phyloP scores from a whole-genome alignment of 257 asterid genomes.

The Przewalskia tangutica region DNA sequence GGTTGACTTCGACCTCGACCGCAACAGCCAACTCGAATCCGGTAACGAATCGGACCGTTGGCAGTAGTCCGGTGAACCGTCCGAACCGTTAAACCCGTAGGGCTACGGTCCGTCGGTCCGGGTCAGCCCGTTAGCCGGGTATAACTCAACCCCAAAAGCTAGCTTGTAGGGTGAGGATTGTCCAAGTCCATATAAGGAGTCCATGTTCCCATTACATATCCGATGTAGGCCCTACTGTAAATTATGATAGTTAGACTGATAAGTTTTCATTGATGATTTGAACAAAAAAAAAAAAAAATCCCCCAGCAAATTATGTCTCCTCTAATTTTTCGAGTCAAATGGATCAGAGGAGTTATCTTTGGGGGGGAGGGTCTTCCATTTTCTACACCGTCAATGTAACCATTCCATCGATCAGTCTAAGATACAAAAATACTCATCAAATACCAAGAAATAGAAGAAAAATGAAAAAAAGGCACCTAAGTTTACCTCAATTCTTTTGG shows the following conservation, averaged over 20 bases:
- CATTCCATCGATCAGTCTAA: neutral
- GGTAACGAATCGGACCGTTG: too few relatives aligned
- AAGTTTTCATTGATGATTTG: neutral
- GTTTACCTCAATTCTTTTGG: conserved; percentile 67
- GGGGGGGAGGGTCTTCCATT: too few relatives aligned
- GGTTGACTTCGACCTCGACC: too few relatives aligned
- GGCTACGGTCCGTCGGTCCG: too few relatives aligned
- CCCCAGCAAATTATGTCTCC: neutral
- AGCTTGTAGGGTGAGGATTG: too few relatives aligned
- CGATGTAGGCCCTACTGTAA: neutral
- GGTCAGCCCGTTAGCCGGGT: too few relatives aligned
- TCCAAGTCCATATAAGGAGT: too few relatives aligned
- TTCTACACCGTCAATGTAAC: neutral
- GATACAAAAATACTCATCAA: neutral
- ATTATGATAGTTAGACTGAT: neutral
- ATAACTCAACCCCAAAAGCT: too few relatives aligned
- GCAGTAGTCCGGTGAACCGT: too few relatives aligned
- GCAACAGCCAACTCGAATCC: too few relatives aligned
- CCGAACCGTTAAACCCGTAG: too few relatives aligned
- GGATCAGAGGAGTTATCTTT: neutral
- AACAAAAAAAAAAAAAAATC: neutral
- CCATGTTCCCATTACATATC: too few relatives aligned
- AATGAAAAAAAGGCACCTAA: conserved; percentile 3
- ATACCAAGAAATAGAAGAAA: neutral
- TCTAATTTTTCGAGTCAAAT: neutral